phyloP scores from a whole-genome alignment of 192 early-diverging fungal genomes.

The Entomortierella lignicola region DNA sequence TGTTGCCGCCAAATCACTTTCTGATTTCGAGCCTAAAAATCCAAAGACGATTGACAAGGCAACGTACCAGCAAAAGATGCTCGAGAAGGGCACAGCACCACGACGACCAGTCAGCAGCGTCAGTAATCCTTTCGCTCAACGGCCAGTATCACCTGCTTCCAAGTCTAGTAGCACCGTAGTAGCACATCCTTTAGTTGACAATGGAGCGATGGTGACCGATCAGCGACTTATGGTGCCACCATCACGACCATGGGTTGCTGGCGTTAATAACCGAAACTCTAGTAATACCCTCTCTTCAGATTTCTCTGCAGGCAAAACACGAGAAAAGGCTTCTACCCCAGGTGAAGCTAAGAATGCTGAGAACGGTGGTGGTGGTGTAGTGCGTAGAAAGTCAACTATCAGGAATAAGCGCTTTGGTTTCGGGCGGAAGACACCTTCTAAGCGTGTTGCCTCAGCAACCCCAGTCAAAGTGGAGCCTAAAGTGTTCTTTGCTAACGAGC shows the following conservation, averaged over 20 bases:
- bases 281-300: constrained; percentile 13
- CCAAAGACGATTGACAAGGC: constrained; percentile 53
- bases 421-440: constrained; percentile 19
- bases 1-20: constrained; percentile 27
- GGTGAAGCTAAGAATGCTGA: constrained; percentile 5
- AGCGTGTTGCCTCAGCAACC: constrained; percentile 53
- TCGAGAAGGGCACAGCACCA: constrained; percentile 31
- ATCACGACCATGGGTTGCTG: constrained; percentile 32
- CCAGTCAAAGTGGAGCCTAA: constrained; percentile 85
- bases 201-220: neutral
- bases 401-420: constrained; percentile 45
- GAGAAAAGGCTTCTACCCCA: constrained; percentile 15
- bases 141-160: constrained; percentile 2
- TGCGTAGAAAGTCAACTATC: constrained; percentile 44
- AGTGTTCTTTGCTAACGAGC: constrained; percentile 89
- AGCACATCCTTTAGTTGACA: constrained; percentile 38
- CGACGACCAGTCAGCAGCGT: constrained; percentile 20
- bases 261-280: constrained; percentile 31
- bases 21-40: constrained; percentile 51
- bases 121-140: constrained; percentile 26
- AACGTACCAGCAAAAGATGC: constrained; percentile 46
- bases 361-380: constrained; percentile 11
- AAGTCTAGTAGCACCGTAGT: constrained; percentile 11
- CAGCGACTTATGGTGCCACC: constrained; percentile 22
- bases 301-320: neutral